Evolutionary conservation across 2,329 filamentous ascomycete species (phyloP), one percentile per base, ranked within the genome.

Genomic region (Alternaria brassicicola): DNA sequence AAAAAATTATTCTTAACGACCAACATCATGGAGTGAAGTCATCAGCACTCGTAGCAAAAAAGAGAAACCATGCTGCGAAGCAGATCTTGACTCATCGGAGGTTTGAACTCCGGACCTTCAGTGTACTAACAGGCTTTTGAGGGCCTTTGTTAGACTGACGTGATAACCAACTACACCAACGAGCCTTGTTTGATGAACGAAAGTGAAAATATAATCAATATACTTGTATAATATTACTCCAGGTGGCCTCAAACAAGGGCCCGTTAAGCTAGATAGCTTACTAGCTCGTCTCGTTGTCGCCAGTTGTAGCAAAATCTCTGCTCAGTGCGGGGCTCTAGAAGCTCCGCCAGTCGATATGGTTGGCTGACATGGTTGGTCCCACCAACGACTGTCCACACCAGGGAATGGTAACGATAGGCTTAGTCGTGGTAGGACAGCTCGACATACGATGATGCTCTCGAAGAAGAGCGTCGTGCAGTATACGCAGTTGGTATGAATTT

Each of bases 91-190:
- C 48, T 60, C 53, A 57, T 43, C 57, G 39, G 52, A 60, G 57
- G 53, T 50, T 60, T 60, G 57, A 60, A 60, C 57, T 60, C 52
- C 39, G 53, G 57, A 60, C 57, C 57, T 60, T 60, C 57, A 60
- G 57, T 60, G 57, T 45, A n/a, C 57, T 43, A 60, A 60, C 42
- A 26, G 19, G 45, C 21, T n/a, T 26, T 35, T 35, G 30, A 36
- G n/a, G 19, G 15, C 19, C 31, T 17, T 38, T 79, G 78, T 79
- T 78, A 79, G 76, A 79, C 78, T 78, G 73, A 79, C 76, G 78
- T 79, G 77, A 79, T 79, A 78, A 79, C 77, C 78, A 78, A 79
- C 78, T 80, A 80, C 78, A 80, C 77, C 75, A 77, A 59, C 70
- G 66, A 73, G 63, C 69, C 71, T n/a, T 39, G 19, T 13, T 48